phyloP scores from a whole-genome alignment of 768 basidiomycete species.

The Dictyophora rubrovolvata region DNA sequence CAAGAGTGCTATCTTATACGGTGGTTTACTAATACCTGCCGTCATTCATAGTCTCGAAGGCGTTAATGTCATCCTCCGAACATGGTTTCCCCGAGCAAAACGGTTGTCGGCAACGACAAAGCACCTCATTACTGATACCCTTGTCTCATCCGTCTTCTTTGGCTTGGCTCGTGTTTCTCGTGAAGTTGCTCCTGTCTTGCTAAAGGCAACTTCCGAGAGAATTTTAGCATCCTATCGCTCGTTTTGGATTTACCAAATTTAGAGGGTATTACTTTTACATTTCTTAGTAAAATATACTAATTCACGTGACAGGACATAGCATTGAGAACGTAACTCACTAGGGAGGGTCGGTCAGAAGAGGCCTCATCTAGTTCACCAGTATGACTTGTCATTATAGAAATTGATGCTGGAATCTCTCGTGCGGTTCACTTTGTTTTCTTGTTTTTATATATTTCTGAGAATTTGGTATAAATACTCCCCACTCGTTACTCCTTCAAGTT shows the following conservation, averaged over 20 bases:
- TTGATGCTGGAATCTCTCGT: no score
- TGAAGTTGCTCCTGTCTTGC: neutral
- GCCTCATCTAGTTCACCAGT: no score
- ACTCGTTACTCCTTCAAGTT: no score
- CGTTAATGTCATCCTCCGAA: constrained; percentile 38
- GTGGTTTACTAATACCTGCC: constrained; percentile 45
- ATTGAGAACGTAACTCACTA: no score
- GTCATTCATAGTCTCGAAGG: constrained; percentile 60
- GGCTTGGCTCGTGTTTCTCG: neutral
- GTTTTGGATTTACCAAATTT: neutral
- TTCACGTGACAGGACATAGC: no score
- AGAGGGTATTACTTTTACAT: no score
- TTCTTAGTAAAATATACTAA: no score
- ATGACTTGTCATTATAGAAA: no score
- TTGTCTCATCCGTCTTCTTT: neutral
- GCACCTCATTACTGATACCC: neutral
- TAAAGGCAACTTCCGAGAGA: neutral
- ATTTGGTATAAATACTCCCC: no score
- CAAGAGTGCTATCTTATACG: constrained; percentile 53
- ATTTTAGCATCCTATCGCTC: neutral
- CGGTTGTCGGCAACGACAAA: neutral
- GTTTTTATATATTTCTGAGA: no score
- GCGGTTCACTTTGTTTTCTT: no score
- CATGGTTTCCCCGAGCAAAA: constrained; percentile 22
- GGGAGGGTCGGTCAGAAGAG: no score